A percentile compares a stretch with the other conserved stretches of the same genome.
These are phyloP conservation scores for Colletotrichum tofieldiae DNA, from an alignment of 2,329 filamentous ascomycete genomes.

Conservation along the genomic window DNA sequence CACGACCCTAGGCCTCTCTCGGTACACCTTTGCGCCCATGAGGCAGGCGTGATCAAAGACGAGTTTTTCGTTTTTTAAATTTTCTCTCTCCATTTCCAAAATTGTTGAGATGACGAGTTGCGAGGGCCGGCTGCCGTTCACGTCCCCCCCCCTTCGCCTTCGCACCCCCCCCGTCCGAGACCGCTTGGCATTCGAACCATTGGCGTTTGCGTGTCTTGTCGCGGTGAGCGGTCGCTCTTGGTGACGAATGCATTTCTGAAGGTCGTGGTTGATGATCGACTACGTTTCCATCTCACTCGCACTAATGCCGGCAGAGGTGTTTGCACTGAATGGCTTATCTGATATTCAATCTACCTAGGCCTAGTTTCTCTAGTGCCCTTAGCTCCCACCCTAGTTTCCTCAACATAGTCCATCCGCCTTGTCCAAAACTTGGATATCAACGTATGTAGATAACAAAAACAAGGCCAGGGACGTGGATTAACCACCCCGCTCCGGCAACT, in stretches of 20 bases:
- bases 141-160: background rate
- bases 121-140: conserved; percentile 13
- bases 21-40: background rate
- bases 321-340: background rate
- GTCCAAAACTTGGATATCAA: background rate
- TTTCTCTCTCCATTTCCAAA: too few relatives aligned
- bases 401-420: background rate
- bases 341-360: background rate
- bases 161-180: background rate
- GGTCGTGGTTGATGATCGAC: background rate
- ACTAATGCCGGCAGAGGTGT: background rate
- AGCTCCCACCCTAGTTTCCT: background rate
- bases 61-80: too few relatives aligned
- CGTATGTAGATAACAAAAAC: background rate
- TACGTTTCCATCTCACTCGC: background rate
- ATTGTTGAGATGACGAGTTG: conserved; percentile 16
- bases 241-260: background rate
- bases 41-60: background rate
- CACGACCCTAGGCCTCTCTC: background rate
- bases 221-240: background rate
- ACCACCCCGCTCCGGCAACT: background rate
- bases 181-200: conserved; percentile 32
- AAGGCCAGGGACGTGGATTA: background rate
- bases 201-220: conserved; percentile 25
- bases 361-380: background rate